Evolutionary conservation across 495 filamentous ascomycete species (phyloP).

Genomic region (Neurospora sp.): DNA sequence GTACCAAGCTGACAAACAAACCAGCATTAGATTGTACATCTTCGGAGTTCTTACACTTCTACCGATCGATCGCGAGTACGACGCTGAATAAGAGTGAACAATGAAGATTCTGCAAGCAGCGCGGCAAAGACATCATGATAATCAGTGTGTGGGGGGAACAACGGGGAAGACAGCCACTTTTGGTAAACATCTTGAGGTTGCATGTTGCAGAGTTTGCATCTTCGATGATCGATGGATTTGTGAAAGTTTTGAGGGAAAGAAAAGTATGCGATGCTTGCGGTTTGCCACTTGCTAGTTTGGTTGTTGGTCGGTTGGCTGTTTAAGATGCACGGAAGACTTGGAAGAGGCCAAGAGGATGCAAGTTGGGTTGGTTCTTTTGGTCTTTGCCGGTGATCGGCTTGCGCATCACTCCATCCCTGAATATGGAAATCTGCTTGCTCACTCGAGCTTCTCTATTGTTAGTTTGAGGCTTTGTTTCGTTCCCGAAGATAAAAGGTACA

Average conservation of each 20-base stretch:
- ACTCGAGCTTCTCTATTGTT: background rate
- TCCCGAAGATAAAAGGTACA: background rate
- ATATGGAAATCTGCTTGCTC: background rate
- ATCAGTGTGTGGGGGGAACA: background rate
- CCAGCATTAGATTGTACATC: background rate
- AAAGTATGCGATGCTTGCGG: background rate
- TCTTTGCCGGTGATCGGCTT: background rate
- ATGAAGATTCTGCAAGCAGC: background rate
- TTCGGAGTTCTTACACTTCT: background rate
- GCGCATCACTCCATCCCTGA: background rate
- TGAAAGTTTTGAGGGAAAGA: background rate
- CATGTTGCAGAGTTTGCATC: background rate
- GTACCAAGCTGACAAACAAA: no score
- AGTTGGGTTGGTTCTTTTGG: background rate
- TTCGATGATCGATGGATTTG: background rate
- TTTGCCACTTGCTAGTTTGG: background rate
- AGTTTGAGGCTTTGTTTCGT: background rate
- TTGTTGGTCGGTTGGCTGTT: background rate
- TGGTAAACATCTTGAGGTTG: background rate
- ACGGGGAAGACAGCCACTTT: background rate
- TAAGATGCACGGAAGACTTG: background rate
- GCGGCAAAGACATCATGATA: background rate
- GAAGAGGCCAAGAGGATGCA: background rate
- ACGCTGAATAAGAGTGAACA: background rate
- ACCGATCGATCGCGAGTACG: background rate